Percentiles rank a stretch among this genome's conserved stretches.
Evolutionary conservation across 768 basidiomycete genomes (phyloP).

Genomic region (Phaffia australis): DNA sequence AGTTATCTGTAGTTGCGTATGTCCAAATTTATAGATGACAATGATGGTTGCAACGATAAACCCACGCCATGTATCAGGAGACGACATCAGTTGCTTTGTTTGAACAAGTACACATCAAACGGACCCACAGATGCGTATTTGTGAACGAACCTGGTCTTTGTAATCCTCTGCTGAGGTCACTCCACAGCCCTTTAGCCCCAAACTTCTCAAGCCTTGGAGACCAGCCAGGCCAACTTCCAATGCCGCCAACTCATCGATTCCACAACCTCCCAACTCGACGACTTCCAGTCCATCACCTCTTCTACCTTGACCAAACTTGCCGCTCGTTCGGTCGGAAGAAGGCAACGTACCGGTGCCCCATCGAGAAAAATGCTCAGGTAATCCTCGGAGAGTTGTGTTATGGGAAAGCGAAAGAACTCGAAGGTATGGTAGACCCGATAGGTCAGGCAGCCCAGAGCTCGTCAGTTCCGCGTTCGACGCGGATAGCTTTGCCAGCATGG

Average conservation of each 20-base stretch:
- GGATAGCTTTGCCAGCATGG: slow-evolving; percentile 20
- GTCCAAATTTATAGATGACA: neutral
- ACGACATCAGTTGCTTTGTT: neutral
- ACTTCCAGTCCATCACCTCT: slow-evolving; percentile 25
- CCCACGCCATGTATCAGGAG: no score
- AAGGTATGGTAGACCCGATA: slow-evolving; percentile 9
- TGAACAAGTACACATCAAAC: neutral
- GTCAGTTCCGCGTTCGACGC: slow-evolving; percentile 11
- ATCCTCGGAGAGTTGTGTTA: slow-evolving; percentile 7
- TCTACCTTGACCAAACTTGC: slow-evolving; percentile 9
- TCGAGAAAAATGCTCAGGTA: slow-evolving; percentile 16
- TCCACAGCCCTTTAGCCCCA: slow-evolving; percentile 21
- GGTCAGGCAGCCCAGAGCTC: slow-evolving; percentile 13
- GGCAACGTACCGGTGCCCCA: slow-evolving; percentile 23
- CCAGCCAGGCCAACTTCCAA: slow-evolving; percentile 3
- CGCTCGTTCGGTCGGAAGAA: neutral
- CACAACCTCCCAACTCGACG: slow-evolving; percentile 21
- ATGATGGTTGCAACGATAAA: neutral
- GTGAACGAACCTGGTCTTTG: slow-evolving; percentile 13
- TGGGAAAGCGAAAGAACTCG: slow-evolving; percentile 25
- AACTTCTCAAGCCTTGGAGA: slow-evolving; percentile 17
- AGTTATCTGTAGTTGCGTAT: slow-evolving; percentile 10
- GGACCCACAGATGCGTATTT: no score
- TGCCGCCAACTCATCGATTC: slow-evolving; percentile 12
- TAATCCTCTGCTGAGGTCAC: slow-evolving; percentile 18